Conservation (phyloP, 1,139 yeast species). For the Kazachstania sp. region DNA sequence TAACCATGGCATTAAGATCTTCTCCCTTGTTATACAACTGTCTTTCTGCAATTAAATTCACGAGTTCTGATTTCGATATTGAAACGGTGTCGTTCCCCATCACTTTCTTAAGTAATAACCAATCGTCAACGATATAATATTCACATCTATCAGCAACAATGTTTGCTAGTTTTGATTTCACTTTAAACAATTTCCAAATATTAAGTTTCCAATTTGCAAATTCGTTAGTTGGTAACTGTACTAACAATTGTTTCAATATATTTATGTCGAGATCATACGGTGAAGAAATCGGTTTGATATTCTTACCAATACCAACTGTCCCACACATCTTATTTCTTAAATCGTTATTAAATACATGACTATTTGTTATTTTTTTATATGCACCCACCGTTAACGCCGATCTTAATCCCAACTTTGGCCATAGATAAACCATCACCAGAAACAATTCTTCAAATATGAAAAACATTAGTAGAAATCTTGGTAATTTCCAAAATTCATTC, state of each 20-base stretch:
- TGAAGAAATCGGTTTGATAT: slow-evolving; percentile 1
- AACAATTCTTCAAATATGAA: slow-evolving; percentile 25
- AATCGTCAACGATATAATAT: slow-evolving; percentile 26
- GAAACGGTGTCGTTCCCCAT: slow-evolving; percentile 5
- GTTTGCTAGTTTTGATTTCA: slow-evolving; percentile 14
- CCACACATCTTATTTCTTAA: slow-evolving; percentile 13
- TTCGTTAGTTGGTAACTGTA: slow-evolving; percentile 6
- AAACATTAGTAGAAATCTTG: slow-evolving; percentile 18
- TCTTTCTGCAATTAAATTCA: slow-evolving; percentile 25
- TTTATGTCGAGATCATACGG: slow-evolving; percentile 7
- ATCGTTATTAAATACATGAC: neutral
- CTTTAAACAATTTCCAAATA: slow-evolving; percentile 12
- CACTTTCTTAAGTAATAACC: slow-evolving; percentile 19
- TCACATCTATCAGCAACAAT: slow-evolving; percentile 17
- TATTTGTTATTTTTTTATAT: slow-evolving; percentile 18
- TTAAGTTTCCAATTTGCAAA: slow-evolving; percentile 17
- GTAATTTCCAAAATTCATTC: slow-evolving; percentile 25
- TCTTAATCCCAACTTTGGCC: slow-evolving; percentile 23
- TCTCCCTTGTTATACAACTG: slow-evolving; percentile 22
- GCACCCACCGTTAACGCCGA: slow-evolving; percentile 21
- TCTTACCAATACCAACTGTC: slow-evolving; percentile 2
- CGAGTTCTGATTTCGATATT: slow-evolving; percentile 21
- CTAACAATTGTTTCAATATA: slow-evolving; percentile 7
- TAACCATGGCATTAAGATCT: slow-evolving; percentile 24
- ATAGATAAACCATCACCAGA: slow-evolving; percentile 20